Conservation (phyloP, 257 asterid species). For the Capsicum baccatum region DNA sequence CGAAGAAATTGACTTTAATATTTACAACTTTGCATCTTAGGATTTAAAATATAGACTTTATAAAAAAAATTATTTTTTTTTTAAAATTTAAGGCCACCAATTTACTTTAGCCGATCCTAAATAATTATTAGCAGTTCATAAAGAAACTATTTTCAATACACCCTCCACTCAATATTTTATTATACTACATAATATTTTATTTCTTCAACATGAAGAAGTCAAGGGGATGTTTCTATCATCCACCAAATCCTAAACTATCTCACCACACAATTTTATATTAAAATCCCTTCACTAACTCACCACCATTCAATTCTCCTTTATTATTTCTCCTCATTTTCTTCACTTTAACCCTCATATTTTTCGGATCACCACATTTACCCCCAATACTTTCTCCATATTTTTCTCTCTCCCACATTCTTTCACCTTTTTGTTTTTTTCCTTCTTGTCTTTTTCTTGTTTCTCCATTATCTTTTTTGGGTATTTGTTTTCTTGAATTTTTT, state of each 20-base stretch:
- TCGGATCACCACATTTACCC: conserved; percentile 52
- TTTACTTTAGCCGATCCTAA: too few species aligned
- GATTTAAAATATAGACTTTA: too few species aligned
- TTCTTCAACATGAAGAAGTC: conserved; percentile 9
- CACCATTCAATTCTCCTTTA: neutral
- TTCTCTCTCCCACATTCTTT: conserved; percentile 22
- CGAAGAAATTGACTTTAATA: too few species aligned
- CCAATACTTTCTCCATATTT: conserved; percentile 17
- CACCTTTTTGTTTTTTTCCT: neutral
- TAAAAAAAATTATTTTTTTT: too few species aligned
- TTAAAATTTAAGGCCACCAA: too few species aligned
- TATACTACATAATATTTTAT: neutral
- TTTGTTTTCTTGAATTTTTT: neutral
- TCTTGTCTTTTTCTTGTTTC: neutral
- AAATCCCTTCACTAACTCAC: neutral
- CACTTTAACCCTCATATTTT: conserved; percentile 1
- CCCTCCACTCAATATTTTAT: too few species aligned
- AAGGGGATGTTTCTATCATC: neutral
- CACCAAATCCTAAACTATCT: neutral
- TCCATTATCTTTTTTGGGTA: conserved; percentile 1
- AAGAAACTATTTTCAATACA: too few species aligned
- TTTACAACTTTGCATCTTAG: too few species aligned
- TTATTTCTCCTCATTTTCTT: neutral
- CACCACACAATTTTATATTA: neutral
- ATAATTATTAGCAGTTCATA: too few species aligned